Conservation (phyloP, 371 early-diverging fungal species). For the Mucor irregularis region DNA sequence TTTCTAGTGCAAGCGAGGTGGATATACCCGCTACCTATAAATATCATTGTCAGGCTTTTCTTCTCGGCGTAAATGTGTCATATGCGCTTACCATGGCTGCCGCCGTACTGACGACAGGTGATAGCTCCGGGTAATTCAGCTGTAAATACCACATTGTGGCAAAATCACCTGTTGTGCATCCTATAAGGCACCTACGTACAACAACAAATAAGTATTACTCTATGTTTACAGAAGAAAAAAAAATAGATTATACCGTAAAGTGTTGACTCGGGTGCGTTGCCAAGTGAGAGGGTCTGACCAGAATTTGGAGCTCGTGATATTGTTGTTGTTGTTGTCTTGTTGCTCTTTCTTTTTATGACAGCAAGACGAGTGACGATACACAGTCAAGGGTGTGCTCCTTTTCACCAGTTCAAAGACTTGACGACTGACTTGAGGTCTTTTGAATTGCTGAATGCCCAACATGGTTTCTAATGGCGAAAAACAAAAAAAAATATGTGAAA, state of each 20-base stretch:
- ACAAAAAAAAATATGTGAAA: not conserved
- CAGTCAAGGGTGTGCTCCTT: not conserved
- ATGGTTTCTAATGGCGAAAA: not conserved
- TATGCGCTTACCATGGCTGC: conserved; percentile 44
- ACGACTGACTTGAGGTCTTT: not conserved
- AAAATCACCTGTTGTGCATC: conserved; percentile 57
- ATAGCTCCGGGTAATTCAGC: conserved; percentile 38
- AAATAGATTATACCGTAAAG: conserved; percentile 31
- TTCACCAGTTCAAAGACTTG: not conserved
- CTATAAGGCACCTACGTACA: conserved; percentile 44
- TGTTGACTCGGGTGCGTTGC: conserved; percentile 51
- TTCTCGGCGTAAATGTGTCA: not conserved
- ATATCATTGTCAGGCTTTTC: not conserved
- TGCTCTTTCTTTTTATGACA: conserved; percentile 1
- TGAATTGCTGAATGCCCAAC: not conserved
- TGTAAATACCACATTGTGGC: conserved; percentile 56
- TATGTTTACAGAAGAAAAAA: not conserved
- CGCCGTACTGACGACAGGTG: conserved; percentile 39
- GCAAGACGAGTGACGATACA: conserved; percentile 1
- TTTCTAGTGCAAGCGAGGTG: conserved; percentile 54
- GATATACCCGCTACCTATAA: conserved; percentile 45
- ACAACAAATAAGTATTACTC: not conserved
- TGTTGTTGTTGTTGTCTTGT: no score
- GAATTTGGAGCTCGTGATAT: conserved; percentile 26
- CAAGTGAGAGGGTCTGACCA: conserved; percentile 51